phyloP scores from a whole-genome alignment of 108 stramenopile species.

The Pseudonitzschia delicatissima region DNA sequence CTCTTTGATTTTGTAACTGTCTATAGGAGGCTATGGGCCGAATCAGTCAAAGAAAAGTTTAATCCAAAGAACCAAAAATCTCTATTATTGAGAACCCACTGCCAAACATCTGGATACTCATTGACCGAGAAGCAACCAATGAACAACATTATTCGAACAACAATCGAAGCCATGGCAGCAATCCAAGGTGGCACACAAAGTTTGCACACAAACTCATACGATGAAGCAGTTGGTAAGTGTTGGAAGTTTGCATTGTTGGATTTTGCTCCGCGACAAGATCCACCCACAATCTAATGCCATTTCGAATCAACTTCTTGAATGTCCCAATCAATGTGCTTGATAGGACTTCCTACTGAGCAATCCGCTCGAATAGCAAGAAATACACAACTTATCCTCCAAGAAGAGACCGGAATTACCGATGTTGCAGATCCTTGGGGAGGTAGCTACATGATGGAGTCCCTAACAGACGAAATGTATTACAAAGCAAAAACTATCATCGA shows the following conservation, averaged over 20 bases:
- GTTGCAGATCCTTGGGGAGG: slow-evolving; percentile 93
- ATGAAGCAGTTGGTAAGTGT: slow-evolving; percentile 91
- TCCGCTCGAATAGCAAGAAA: slow-evolving; percentile 96
- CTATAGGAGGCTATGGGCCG: slow-evolving; percentile 91
- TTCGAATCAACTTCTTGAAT: neutral
- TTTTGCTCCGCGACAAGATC: neutral
- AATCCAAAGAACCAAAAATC: slow-evolving; percentile 89
- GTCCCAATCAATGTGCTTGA: neutral
- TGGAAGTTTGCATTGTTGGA: neutral
- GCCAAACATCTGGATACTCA: slow-evolving; percentile 95
- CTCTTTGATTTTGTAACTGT: slow-evolving; percentile 47
- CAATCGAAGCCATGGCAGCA: slow-evolving; percentile 97
- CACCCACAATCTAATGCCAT: neutral
- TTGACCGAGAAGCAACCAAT: slow-evolving; percentile 96
- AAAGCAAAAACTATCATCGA: slow-evolving; percentile 88
- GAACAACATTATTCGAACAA: slow-evolving; percentile 97
- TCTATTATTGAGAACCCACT: slow-evolving; percentile 93
- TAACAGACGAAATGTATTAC: slow-evolving; percentile 90
- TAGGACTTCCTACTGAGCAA: slow-evolving; percentile 89
- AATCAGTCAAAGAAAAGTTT: slow-evolving; percentile 84
- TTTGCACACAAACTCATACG: slow-evolving; percentile 98
- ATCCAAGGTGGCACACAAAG: slow-evolving; percentile 97
- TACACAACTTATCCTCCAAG: slow-evolving; percentile 97
- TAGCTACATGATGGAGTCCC: slow-evolving; percentile 96
- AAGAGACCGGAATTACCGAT: slow-evolving; percentile 90